Evolutionary conservation across 179 eudicot species (phyloP).

Genomic region (Drosera spatulata): DNA sequence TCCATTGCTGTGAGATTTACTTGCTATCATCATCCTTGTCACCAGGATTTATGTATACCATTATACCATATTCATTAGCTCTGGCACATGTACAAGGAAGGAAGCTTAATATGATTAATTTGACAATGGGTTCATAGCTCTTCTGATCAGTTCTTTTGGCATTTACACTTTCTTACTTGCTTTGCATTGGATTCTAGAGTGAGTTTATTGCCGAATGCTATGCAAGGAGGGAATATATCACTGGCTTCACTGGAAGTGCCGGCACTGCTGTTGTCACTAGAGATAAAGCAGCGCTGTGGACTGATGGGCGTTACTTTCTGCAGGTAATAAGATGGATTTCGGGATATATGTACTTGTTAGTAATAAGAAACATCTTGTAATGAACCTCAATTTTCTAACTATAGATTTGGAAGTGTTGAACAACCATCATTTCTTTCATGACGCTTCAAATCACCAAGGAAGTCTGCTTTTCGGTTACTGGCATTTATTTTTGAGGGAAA

Average conservation of each 20-base stretch:
- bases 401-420: no score
- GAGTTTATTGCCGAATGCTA: constrained; percentile 92
- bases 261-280: constrained; percentile 92
- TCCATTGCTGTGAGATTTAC: no score
- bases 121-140: no score
- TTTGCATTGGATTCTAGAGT: constrained; percentile 51
- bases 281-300: constrained; percentile 96
- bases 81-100: no score
- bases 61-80: no score
- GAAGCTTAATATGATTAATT: no score
- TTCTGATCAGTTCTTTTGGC: no score
- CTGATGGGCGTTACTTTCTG: constrained; percentile 92
- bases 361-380: not conserved
- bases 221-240: constrained; percentile 70
- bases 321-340: constrained; percentile 39
- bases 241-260: constrained; percentile 95
- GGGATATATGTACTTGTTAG: not conserved
- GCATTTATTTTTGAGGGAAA: no score
- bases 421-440: not conserved
- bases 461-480: not conserved
- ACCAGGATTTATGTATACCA: no score
- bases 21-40: no score
- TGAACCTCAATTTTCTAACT: not conserved
- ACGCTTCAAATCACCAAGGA: not conserved
- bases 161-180: not conserved